Percentiles rank a stretch among this genome's conserved stretches.
Conservation (phyloP, 1,139 yeast species). For the Diutina pseudorugosa region DNA sequence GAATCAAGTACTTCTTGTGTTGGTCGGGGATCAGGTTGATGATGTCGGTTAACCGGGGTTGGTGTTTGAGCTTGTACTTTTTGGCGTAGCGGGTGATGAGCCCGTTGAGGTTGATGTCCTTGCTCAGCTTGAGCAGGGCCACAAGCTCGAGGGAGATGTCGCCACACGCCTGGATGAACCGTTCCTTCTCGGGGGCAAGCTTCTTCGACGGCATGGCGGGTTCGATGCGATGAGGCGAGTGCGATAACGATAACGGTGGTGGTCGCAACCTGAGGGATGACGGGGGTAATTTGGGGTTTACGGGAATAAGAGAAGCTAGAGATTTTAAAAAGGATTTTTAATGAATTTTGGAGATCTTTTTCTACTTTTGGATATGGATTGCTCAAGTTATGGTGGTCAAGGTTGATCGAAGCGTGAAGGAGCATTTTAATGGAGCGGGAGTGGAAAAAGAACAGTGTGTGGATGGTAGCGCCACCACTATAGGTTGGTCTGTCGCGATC, state of each 20-base stretch:
- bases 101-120: slow-evolving; percentile 84
- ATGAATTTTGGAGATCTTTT: no score
- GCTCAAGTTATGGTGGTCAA: no score
- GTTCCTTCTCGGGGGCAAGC: slow-evolving; percentile 77
- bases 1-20: slow-evolving; percentile 79
- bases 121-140: slow-evolving; percentile 57
- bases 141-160: slow-evolving; percentile 87
- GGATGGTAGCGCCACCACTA: no score
- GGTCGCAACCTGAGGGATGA: neutral
- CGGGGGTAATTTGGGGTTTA: neutral
- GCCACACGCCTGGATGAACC: slow-evolving; percentile 86
- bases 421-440: no score
- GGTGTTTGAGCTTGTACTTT: slow-evolving; percentile 81
- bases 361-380: no score
- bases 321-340: no score
- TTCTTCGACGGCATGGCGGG: slow-evolving; percentile 17
- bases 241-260: neutral
- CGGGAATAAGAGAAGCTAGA: neutral
- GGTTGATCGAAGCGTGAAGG: no score
- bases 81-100: slow-evolving; percentile 76
- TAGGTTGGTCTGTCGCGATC: no score
- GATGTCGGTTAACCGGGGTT: slow-evolving; percentile 90
- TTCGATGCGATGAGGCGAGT: neutral
- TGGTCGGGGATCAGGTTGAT: slow-evolving; percentile 95
- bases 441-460: no score